Percentiles rank a stretch among this genome's conserved stretches.
Evolutionary conservation across 345 rosid genomes (phyloP).

Genomic region (Geranium rotundifolium): DNA sequence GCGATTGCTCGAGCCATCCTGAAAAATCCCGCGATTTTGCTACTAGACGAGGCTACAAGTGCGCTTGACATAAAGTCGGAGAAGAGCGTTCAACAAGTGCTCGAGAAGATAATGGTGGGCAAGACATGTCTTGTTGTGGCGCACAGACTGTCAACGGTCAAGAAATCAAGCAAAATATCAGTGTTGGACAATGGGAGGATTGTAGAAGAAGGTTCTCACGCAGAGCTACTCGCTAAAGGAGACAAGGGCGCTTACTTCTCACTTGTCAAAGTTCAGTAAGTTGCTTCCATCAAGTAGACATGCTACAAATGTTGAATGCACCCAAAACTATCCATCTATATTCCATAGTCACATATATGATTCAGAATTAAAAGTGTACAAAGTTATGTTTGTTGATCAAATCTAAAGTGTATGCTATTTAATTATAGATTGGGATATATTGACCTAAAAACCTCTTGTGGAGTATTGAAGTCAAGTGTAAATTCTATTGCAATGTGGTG

Average conservation of each 20-base stretch:
- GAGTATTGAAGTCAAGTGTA: too few relatives aligned
- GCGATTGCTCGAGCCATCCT: conserved; percentile 30
- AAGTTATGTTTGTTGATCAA: too few relatives aligned
- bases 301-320: too few relatives aligned
- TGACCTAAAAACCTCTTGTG: too few relatives aligned
- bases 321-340: too few relatives aligned
- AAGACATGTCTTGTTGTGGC: conserved; percentile 22
- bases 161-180: conserved; percentile 9
- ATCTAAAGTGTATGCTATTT: too few relatives aligned
- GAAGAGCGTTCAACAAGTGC: conserved; percentile 22
- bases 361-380: too few relatives aligned
- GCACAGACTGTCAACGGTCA: conserved; percentile 17
- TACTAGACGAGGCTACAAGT: conserved; percentile 29
- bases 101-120: conserved; percentile 18
- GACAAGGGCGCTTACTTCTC: conserved; percentile 11
- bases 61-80: conserved; percentile 27
- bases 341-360: too few relatives aligned
- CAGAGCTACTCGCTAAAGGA: conserved; percentile 11
- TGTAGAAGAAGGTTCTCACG: conserved; percentile 12
- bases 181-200: conserved; percentile 12
- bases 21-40: conserved; percentile 21
- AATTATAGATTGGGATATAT: too few relatives aligned
- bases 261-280: conserved; percentile 9
- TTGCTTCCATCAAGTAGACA: too few relatives aligned
- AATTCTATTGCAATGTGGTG: too few relatives aligned